Conservation (phyloP, 1,284 basidiomycete species). For the Hortiboletus rubellus region DNA sequence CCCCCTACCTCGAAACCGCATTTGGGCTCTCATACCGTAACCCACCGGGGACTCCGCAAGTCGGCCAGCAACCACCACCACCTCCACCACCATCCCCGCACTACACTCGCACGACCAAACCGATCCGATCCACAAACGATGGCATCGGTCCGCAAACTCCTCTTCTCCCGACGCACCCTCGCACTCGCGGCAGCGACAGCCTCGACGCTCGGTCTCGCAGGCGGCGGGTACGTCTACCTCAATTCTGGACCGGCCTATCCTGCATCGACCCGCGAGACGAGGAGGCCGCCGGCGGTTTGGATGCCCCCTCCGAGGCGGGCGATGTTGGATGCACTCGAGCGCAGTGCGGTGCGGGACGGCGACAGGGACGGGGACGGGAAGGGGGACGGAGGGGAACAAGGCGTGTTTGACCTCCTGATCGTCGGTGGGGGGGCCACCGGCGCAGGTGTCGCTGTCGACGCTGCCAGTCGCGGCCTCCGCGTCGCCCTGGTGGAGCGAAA, state of each 20-base stretch:
- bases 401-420: conserved; percentile 76
- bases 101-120: too few species aligned
- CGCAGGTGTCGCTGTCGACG: conserved; percentile 92
- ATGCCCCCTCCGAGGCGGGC: conserved; percentile 66
- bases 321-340: conserved; percentile 57
- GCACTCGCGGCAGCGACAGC: conserved; percentile 51
- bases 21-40: too few species aligned
- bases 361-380: neutral
- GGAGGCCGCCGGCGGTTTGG: conserved; percentile 73
- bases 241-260: conserved; percentile 70
- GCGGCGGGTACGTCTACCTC: conserved; percentile 67
- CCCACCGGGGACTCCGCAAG: too few species aligned
- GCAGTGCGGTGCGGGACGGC: conserved; percentile 5
- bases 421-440: conserved; percentile 96
- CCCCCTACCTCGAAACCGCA: too few species aligned
- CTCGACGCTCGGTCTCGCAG: conserved; percentile 50
- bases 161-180: conserved; percentile 57
- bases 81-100: too few species aligned
- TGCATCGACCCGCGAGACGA: conserved; percentile 56
- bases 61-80: neutral
- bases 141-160: conserved; percentile 39
- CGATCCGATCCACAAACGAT: conserved; percentile 1
- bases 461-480: conserved; percentile 87
- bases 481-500: conserved; percentile 94
- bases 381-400: conserved; percentile 35